These are phyloP conservation scores for Jamesozyma hellenica DNA, from an alignment of 805 yeast genomes.

Conservation along the genomic window DNA sequence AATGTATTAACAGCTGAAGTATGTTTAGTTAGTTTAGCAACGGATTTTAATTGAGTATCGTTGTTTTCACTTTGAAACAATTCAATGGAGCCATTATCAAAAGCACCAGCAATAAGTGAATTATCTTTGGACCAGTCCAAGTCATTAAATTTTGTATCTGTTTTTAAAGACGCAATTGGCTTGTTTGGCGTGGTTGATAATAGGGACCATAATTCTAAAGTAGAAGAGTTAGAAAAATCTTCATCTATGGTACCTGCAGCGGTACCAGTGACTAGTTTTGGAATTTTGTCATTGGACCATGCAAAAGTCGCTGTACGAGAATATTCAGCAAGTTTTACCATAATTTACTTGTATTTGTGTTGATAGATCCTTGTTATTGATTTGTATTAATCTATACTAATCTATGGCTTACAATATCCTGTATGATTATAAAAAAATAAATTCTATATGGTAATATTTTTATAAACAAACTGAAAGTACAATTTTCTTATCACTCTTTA, in stretches of 20 bases:
- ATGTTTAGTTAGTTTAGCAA: conserved; percentile 51
- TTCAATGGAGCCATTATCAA: conserved; percentile 72
- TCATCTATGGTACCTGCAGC: conserved; percentile 94
- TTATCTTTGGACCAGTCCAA: conserved; percentile 70
- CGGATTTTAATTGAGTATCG: conserved; percentile 35
- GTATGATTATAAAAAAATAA: too few species aligned
- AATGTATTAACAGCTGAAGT: conserved; percentile 61
- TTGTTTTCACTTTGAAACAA: conserved; percentile 47
- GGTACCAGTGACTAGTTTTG: conserved; percentile 80
- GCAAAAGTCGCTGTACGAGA: conserved; percentile 88
- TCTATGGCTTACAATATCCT: too few species aligned
- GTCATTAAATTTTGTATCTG: conserved; percentile 61
- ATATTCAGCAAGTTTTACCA: conserved; percentile 81
- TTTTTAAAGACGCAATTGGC: conserved; percentile 37
- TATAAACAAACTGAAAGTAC: too few species aligned
- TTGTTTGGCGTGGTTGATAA: conserved; percentile 32
- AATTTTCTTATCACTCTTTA: too few species aligned
- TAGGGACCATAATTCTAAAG: conserved; percentile 73
- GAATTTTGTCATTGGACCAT: conserved; percentile 74
- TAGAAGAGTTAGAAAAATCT: conserved; percentile 67
- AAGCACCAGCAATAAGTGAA: conserved; percentile 74
- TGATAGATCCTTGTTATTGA: background rate
- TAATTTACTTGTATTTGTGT: conserved; percentile 18
- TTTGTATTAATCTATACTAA: too few species aligned
- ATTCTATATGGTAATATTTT: too few species aligned